phyloP scores from a whole-genome alignment of 78 protist species.

The Dictyostelium intermedium region DNA sequence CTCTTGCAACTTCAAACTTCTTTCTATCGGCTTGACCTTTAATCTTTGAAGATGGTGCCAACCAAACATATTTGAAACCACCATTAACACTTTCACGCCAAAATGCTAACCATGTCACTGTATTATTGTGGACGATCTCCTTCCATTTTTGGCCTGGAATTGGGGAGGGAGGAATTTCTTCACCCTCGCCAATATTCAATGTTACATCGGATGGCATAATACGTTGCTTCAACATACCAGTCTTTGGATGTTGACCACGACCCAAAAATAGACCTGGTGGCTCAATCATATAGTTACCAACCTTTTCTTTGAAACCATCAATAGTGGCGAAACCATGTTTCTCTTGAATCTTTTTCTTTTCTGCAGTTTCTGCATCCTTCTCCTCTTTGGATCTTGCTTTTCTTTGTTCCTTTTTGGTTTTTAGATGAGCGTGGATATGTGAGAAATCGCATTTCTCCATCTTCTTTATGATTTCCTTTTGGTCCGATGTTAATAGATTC shows the following conservation, averaged over 20 bases:
- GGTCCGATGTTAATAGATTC: constrained; percentile 1
- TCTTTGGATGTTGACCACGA: constrained; percentile 99
- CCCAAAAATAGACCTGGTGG: constrained; percentile 99
- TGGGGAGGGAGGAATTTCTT: constrained; percentile 91
- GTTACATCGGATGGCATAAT: constrained; percentile 97
- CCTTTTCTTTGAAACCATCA: constrained; percentile 95
- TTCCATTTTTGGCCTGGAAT: constrained; percentile 91
- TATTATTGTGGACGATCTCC: constrained; percentile 85
- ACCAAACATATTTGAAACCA: constrained; percentile 92
- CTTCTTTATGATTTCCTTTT: constrained; percentile 63
- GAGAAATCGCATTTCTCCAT: constrained; percentile 90
- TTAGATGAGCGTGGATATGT: constrained; percentile 77
- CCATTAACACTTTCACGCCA: constrained; percentile 93
- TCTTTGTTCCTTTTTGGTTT: constrained; percentile 59
- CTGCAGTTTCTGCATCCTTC: constrained; percentile 80
- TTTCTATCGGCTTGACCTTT: constrained; percentile 94
- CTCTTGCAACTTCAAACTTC: constrained; percentile 97
- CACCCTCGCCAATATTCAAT: constrained; percentile 94
- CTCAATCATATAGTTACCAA: constrained; percentile 97
- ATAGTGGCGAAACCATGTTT: constrained; percentile 87
- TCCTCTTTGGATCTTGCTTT: constrained; percentile 87
- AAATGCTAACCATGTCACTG: constrained; percentile 98
- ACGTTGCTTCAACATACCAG: constrained; percentile 95
- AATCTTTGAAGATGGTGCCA: constrained; percentile 83
- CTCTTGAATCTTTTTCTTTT: constrained; percentile 81